phyloP scores from a whole-genome alignment of 768 basidiomycete genomes.

The Kwoniella botswanensis region DNA sequence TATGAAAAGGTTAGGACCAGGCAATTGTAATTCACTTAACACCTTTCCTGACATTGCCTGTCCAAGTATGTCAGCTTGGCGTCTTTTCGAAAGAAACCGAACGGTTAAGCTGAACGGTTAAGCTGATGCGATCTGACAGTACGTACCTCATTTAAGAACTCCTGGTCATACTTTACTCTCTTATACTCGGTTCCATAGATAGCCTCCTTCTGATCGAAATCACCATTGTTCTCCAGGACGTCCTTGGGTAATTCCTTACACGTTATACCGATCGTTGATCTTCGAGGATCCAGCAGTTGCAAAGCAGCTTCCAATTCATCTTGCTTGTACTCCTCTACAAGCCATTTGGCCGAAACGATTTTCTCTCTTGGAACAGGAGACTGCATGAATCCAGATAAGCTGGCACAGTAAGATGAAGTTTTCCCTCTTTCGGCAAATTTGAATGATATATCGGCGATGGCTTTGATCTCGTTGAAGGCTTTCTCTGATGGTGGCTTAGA shows the following conservation, averaged over 20 bases:
- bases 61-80: slow-evolving; percentile 3
- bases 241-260: slow-evolving; percentile 71
- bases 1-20: slow-evolving; percentile 86
- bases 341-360: slow-evolving; percentile 71
- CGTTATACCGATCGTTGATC: slow-evolving; percentile 76
- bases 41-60: slow-evolving; percentile 69
- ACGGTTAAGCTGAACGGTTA: neutral
- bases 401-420: slow-evolving; percentile 78
- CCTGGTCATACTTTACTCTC: slow-evolving; percentile 64
- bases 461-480: slow-evolving; percentile 76
- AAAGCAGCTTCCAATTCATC: slow-evolving; percentile 62
- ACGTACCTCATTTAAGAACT: slow-evolving; percentile 64
- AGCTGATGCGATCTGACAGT: neutral
- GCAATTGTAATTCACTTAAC: slow-evolving; percentile 70
- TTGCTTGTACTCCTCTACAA: slow-evolving; percentile 77
- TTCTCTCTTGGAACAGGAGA: slow-evolving; percentile 82
- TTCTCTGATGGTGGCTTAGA: slow-evolving; percentile 60
- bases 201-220: slow-evolving; percentile 68
- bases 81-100: neutral
- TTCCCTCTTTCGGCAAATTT: slow-evolving; percentile 82
- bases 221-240: slow-evolving; percentile 58
- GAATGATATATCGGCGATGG: slow-evolving; percentile 75
- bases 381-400: slow-evolving; percentile 73
- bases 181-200: slow-evolving; percentile 91
- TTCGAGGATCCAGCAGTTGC: slow-evolving; percentile 69